phyloP scores from a whole-genome alignment of 345 rosid species.

The Arabidopsis suecica region DNA sequence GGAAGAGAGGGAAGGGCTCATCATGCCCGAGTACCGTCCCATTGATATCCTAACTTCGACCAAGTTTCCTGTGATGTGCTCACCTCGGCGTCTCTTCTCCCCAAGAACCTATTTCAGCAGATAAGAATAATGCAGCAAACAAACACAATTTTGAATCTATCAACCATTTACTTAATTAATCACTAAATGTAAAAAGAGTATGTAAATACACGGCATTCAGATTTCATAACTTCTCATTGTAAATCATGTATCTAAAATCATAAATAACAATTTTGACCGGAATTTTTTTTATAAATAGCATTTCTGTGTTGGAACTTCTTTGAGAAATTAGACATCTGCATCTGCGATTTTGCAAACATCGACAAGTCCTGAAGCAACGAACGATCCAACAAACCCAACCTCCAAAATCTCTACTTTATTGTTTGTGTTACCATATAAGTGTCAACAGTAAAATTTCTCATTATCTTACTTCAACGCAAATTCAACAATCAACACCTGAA shows the following conservation, averaged over 20 bases:
- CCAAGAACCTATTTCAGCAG: slow-evolving; percentile 54
- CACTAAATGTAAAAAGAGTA: slow-evolving; percentile 30
- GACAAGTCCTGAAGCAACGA: not conserved
- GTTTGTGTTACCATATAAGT: not conserved
- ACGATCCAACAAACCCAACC: not conserved
- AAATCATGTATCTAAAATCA: slow-evolving; percentile 12
- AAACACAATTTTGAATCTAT: slow-evolving; percentile 20
- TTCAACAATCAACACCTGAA: not conserved
- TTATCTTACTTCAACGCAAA: not conserved
- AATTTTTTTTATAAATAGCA: no score
- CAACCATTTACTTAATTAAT: slow-evolving; percentile 23
- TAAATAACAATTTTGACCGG: not conserved
- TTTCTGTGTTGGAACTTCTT: no score
- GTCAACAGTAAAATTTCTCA: not conserved
- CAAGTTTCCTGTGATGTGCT: slow-evolving; percentile 60
- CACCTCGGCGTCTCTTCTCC: slow-evolving; percentile 75
- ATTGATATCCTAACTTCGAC: slow-evolving; percentile 67
- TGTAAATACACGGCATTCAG: slow-evolving; percentile 29
- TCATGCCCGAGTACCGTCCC: slow-evolving; percentile 55
- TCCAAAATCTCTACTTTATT: not conserved
- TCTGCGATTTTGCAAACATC: no score
- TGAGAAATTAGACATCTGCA: no score
- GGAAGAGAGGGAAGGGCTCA: slow-evolving; percentile 59
- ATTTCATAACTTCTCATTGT: slow-evolving; percentile 3
- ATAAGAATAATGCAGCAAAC: slow-evolving; percentile 19